phyloP scores from a whole-genome alignment of 1,139 yeast species.

The Entelexis sorbosivorans region DNA sequence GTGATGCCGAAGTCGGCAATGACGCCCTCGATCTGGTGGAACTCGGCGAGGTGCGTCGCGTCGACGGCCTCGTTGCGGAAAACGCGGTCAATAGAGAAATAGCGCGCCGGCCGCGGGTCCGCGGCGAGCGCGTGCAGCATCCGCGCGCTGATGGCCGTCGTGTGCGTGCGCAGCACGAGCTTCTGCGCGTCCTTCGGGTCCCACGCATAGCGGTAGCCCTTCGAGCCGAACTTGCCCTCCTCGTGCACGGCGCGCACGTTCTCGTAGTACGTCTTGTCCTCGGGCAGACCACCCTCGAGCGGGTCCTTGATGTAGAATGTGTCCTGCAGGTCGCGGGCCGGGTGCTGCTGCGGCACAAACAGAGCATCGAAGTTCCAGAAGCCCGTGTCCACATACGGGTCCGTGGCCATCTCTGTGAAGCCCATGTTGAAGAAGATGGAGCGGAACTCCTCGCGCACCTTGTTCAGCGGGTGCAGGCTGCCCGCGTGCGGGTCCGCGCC shows the following conservation, averaged over 20 bases:
- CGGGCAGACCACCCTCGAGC: slow-evolving; percentile 61
- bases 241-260: slow-evolving; percentile 78
- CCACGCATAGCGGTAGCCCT: slow-evolving; percentile 99
- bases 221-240: slow-evolving; percentile 83
- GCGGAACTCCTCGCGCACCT: slow-evolving; percentile 94
- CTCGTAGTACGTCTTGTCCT: slow-evolving; percentile 64
- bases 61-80: slow-evolving; percentile 99
- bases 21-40: slow-evolving; percentile 99
- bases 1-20: slow-evolving; percentile 93
- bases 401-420: slow-evolving; percentile 97
- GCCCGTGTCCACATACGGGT: slow-evolving; percentile 93
- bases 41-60: slow-evolving; percentile 99
- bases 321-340: slow-evolving; percentile 97
- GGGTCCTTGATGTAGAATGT: slow-evolving; percentile 97
- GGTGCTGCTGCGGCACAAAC: slow-evolving; percentile 97
- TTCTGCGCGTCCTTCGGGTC: slow-evolving; percentile 77
- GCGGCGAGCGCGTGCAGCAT: slow-evolving; percentile 80
- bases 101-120: slow-evolving; percentile 82
- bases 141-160: slow-evolving; percentile 84
- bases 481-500: slow-evolving; percentile 82
- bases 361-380: slow-evolving; percentile 98
- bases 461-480: slow-evolving; percentile 90
- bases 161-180: slow-evolving; percentile 92
- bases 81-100: slow-evolving; percentile 94
- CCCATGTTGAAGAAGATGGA: slow-evolving; percentile 97